Conservation (phyloP, 1,284 basidiomycete genomes). For the Rhodotorula sp. region DNA sequence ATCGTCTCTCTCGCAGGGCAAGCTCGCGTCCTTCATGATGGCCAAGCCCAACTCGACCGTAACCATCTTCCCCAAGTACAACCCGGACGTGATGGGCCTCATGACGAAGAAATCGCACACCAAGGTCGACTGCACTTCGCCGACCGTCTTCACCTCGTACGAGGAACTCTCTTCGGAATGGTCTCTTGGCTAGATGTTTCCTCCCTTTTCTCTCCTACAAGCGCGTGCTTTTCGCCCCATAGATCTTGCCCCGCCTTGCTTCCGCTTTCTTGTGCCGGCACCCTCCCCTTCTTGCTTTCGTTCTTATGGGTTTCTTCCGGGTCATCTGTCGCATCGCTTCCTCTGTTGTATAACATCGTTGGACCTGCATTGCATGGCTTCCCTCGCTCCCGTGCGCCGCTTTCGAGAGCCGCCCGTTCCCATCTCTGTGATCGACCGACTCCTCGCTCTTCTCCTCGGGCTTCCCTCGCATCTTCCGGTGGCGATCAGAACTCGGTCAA, state of each 20-base stretch:
- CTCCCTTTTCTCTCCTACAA: not conserved
- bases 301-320: not conserved
- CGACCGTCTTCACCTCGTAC: slow-evolving; percentile 28
- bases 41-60: slow-evolving; percentile 29
- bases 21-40: slow-evolving; percentile 33
- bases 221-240: too few species aligned
- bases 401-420: not conserved
- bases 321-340: too few species aligned
- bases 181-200: slow-evolving; percentile 7
- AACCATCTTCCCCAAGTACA: slow-evolving; percentile 31
- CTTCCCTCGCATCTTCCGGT: too few species aligned
- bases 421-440: not conserved
- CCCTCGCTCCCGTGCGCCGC: too few species aligned
- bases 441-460: too few species aligned
- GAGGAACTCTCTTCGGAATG: slow-evolving; percentile 17
- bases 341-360: not conserved
- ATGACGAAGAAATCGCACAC: slow-evolving; percentile 19
- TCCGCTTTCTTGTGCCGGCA: not conserved
- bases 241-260: too few species aligned
- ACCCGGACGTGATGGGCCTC: slow-evolving; percentile 31
- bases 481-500: too few species aligned
- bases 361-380: not conserved
- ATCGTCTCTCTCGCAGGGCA: slow-evolving; percentile 9
- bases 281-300: too few species aligned
- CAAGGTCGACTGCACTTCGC: slow-evolving; percentile 29